These are phyloP conservation scores for Entomortierella parvispora DNA, from an alignment of 192 early-diverging fungal species.

Conservation along the genomic window DNA sequence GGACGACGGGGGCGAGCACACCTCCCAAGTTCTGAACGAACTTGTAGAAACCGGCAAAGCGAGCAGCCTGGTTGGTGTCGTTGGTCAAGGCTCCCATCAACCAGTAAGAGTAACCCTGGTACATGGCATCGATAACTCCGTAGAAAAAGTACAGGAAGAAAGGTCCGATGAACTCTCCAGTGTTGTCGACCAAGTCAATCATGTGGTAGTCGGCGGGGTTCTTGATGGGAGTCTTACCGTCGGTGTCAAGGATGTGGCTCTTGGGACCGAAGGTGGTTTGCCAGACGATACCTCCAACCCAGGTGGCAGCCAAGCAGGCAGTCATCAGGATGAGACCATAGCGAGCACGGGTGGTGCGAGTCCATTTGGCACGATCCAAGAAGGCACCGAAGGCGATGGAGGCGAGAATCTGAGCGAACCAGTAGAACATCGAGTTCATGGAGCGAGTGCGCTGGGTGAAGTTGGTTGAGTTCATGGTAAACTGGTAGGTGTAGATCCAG, in stretches of 20 bases:
- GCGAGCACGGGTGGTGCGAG: slow-evolving; percentile 67
- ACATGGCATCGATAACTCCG: slow-evolving; percentile 80
- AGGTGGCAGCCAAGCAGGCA: slow-evolving; percentile 60
- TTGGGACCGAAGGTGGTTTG: slow-evolving; percentile 59
- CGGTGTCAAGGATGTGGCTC: background rate
- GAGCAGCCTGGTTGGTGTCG: slow-evolving; percentile 71
- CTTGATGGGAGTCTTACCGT: too few relatives aligned
- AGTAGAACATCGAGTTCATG: slow-evolving; percentile 75
- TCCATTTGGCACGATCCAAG: slow-evolving; percentile 59
- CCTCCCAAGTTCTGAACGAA: slow-evolving; percentile 33
- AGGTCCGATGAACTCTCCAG: slow-evolving; percentile 51
- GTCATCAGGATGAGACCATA: slow-evolving; percentile 58
- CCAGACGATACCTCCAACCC: slow-evolving; percentile 60
- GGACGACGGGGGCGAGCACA: slow-evolving; percentile 48
- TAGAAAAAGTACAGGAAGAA: slow-evolving; percentile 74
- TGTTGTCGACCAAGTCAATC: slow-evolving; percentile 5
- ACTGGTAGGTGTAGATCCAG: slow-evolving; percentile 77
- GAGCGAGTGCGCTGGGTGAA: slow-evolving; percentile 70
- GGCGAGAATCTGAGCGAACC: slow-evolving; percentile 74
- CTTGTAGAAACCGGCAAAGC: slow-evolving; percentile 59
- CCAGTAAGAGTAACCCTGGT: slow-evolving; percentile 79
- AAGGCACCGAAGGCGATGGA: slow-evolving; percentile 64
- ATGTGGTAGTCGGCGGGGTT: slow-evolving; percentile 5
- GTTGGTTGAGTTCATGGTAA: slow-evolving; percentile 58
- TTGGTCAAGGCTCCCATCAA: slow-evolving; percentile 82